Base-by-base conservation (phyloP, 805 yeast species). In the Komagataella mondaviorum region DNA sequence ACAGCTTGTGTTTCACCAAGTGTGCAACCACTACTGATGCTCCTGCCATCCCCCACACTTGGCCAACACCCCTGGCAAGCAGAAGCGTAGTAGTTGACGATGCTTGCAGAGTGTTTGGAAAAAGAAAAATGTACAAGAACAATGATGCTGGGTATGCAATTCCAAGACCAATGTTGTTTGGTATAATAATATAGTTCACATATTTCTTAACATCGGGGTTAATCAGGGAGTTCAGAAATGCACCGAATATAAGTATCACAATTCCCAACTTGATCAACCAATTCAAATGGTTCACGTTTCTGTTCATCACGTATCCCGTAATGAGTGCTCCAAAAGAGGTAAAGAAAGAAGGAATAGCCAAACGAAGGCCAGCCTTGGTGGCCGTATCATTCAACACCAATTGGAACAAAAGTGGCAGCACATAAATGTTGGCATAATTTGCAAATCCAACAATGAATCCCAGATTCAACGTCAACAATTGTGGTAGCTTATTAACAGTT, bases 311-410 rank as follows among this genome's bases (percentile, higher is more conserved):
- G 44, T 62, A 55, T 0, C 75, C 76, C 1, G 75, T 64, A 6
- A 64, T 57, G 17, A 72, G 51, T 2, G 75, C 69, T 4, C 76
- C 76, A 23, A 71, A 61, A n/a, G 75, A 71, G 1, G 73, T 71
- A 44, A 68, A 66, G 16, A 68, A 50, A 3, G 75, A 66, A 4
- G 75, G 76, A 17, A 69, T 63, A 2, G 70, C 67, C 45, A 72
- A 59, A 50, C 76, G 57, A 17, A 71, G 56, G 2, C 76, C 76
- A 5, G 74, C 71, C 54, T 58, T 57, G 3, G 75, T 62, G 2
- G 73, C 63, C 0, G 72, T 51, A 54, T 72, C 75, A 2, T 68
- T 71, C 14, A 69, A 57, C 1, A 67, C 70, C 17, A 72, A 61
- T 53, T 72, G 76, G 49, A 72, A 71, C 44, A 71, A 61, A 23